phyloP scores from a whole-genome alignment of 192 early-diverging fungal genomes.

The Linnemannia zychae region DNA sequence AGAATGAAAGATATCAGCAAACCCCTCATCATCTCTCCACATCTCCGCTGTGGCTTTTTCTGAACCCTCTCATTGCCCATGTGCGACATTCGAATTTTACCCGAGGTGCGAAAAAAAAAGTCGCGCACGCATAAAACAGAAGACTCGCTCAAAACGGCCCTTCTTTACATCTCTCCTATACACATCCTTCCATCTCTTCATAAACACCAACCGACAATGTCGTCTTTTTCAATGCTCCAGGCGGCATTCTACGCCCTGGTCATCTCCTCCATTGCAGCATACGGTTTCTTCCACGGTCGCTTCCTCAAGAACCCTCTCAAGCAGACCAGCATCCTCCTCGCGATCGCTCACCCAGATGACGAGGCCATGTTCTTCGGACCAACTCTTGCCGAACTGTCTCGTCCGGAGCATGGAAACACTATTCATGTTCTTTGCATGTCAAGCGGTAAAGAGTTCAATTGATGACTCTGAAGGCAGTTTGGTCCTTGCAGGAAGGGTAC shows the following conservation, averaged over 20 bases:
- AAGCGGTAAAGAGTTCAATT: constrained; percentile 69
- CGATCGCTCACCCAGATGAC: constrained; percentile 96
- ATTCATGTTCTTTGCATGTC: constrained; percentile 89
- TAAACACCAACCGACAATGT: neutral
- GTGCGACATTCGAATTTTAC: no score
- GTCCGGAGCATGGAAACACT: constrained; percentile 60
- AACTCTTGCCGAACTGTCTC: constrained; percentile 70
- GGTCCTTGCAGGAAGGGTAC: neutral
- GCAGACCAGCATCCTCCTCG: constrained; percentile 67
- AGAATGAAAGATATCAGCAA: no score
- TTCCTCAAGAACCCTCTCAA: constrained; percentile 36
- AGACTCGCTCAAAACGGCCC: neutral
- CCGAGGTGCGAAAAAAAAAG: neutral
- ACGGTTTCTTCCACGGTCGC: constrained; percentile 44
- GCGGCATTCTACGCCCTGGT: constrained; percentile 35
- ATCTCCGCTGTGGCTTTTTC: neutral
- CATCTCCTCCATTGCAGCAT: constrained; percentile 20
- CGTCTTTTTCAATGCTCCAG: constrained; percentile 18
- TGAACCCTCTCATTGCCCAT: no score
- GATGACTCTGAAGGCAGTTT: neutral
- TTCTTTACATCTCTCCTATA: neutral
- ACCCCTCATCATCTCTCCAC: neutral
- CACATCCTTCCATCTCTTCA: neutral
- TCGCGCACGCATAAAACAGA: constrained; percentile 1
- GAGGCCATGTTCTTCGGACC: constrained; percentile 99